Base-by-base conservation (phyloP, 306 rosid genomes). In the Boehmeria nivea region DNA sequence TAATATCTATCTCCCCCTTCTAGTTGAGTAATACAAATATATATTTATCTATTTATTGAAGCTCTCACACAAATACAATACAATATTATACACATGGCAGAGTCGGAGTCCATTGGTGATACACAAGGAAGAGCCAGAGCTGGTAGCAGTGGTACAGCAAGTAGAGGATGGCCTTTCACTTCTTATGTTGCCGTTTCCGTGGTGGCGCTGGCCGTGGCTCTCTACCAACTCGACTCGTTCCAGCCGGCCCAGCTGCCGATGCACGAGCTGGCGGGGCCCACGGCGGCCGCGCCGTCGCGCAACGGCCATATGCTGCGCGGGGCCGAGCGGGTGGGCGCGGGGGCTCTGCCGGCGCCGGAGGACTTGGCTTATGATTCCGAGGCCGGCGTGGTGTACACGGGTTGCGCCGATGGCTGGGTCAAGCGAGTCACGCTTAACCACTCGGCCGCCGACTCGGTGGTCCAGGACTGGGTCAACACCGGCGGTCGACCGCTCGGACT, bases 401-500 rank as follows among this genome's bases (percentile, higher is more conserved):
- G 97, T 0, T 82, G 89, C 25, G 65, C n/a, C 5, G 90, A 86
- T 37, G 97, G 97, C 44, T 90, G 95, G 97, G 57, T 90, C 18
- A 86, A 78, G 65, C 82, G 84, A 74, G 69, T 86, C 27, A 69
- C 54, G 27, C 9, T 82, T 50, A 78, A 68, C 44, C 80, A 85
- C 20, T 82, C 80, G 23, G 81, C 18, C 20, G 42, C 37, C 58
- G 71, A 80, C 71, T 63, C 84, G 48, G 66, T 28, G 12, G 78
- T 86, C 14, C 78, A 78, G 27, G 45, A 72, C 1, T 90, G 95
- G 97, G 78, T 78, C 18, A 64, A 77, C 71, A 84, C 90, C 0
- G 90, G 84, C 1, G 97, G 97, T 8, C 72, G 97, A 5, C 95
- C 97, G 0, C 84, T 90, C 1, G 95, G 97, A 15, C 65, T 90